Evolutionary conservation across 1,284 basidiomycete species (phyloP).

Genomic region (Vanrija sp.): DNA sequence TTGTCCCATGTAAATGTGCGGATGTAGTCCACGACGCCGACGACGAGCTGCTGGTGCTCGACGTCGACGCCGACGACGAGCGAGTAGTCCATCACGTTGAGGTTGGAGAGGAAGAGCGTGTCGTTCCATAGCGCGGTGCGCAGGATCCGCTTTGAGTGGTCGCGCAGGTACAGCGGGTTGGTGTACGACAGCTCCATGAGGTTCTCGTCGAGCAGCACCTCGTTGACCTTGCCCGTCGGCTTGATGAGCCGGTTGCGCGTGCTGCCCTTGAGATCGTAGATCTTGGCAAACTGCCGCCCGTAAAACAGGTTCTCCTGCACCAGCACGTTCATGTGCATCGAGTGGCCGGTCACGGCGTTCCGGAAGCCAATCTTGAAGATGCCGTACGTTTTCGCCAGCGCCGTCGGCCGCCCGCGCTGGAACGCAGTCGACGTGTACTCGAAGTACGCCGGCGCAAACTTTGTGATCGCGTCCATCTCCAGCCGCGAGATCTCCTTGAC

Average conservation of each 20-base stretch:
- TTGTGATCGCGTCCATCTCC: slow-evolving; percentile 92
- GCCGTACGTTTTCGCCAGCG: slow-evolving; percentile 95
- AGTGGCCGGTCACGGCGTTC: slow-evolving; percentile 71
- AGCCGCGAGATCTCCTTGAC: slow-evolving; percentile 91
- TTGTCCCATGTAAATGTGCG: slow-evolving; percentile 68
- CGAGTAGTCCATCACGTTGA: slow-evolving; percentile 99
- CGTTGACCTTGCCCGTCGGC: slow-evolving; percentile 83
- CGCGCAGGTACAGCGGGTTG: slow-evolving; percentile 85
- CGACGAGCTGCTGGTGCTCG: slow-evolving; percentile 74
- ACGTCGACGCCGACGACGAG: slow-evolving; percentile 90
- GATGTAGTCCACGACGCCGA: slow-evolving; percentile 80
- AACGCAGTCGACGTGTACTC: slow-evolving; percentile 81
- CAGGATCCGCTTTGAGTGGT: slow-evolving; percentile 90
- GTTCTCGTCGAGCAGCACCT: slow-evolving; percentile 64
- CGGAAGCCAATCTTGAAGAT: slow-evolving; percentile 94
- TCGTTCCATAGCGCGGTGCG: slow-evolving; percentile 90
- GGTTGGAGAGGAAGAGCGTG: slow-evolving; percentile 79
- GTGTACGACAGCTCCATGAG: slow-evolving; percentile 48
- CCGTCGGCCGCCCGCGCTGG: slow-evolving; percentile 80
- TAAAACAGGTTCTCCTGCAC: slow-evolving; percentile 99
- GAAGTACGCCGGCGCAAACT: slow-evolving; percentile 96
- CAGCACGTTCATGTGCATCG: slow-evolving; percentile 87
- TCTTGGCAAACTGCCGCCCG: slow-evolving; percentile 83
- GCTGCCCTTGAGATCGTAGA: slow-evolving; percentile 92
- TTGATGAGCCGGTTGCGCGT: slow-evolving; percentile 87